phyloP scores from a whole-genome alignment of 1,139 yeast species.

The Yamadazyma sp. region DNA sequence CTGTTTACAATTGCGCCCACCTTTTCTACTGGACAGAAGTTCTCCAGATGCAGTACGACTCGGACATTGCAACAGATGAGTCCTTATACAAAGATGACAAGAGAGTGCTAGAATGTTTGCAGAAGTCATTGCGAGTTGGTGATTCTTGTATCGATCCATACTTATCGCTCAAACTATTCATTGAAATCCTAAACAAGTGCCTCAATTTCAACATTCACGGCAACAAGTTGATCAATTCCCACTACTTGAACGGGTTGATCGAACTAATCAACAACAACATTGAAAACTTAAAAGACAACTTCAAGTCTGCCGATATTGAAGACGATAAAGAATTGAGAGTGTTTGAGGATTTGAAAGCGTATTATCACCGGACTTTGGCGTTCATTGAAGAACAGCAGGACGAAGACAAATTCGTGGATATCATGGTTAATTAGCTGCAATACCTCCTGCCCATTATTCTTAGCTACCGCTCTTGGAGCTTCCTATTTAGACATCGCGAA shows the following conservation, averaged over 20 bases:
- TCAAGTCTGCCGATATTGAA: slow-evolving; percentile 13
- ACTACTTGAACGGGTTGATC: slow-evolving; percentile 81
- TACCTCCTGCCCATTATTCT: no score
- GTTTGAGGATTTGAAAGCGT: slow-evolving; percentile 28
- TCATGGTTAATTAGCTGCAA: background rate
- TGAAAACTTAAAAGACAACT: slow-evolving; percentile 47
- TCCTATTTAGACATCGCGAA: background rate
- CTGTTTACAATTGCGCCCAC: slow-evolving; percentile 85
- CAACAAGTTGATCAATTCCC: slow-evolving; percentile 64
- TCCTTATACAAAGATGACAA: slow-evolving; percentile 32
- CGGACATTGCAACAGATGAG: background rate
- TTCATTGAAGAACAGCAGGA: slow-evolving; percentile 68
- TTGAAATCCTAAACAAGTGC: slow-evolving; percentile 85
- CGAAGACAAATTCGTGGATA: slow-evolving; percentile 53
- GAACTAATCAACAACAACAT: slow-evolving; percentile 80
- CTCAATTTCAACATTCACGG: slow-evolving; percentile 85
- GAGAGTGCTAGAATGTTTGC: slow-evolving; percentile 48
- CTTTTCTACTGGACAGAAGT: slow-evolving; percentile 88
- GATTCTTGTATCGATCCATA: slow-evolving; percentile 90
- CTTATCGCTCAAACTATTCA: slow-evolving; percentile 76
- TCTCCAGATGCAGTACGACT: slow-evolving; percentile 33
- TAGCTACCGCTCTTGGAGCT: no score
- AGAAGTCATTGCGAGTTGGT: slow-evolving; percentile 79
- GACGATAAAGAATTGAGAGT: slow-evolving; percentile 35
- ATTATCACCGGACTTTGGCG: slow-evolving; percentile 65